Evolutionary conservation across 1,139 yeast genomes (phyloP).

Genomic region (Debaryomycetaceae sp.): DNA sequence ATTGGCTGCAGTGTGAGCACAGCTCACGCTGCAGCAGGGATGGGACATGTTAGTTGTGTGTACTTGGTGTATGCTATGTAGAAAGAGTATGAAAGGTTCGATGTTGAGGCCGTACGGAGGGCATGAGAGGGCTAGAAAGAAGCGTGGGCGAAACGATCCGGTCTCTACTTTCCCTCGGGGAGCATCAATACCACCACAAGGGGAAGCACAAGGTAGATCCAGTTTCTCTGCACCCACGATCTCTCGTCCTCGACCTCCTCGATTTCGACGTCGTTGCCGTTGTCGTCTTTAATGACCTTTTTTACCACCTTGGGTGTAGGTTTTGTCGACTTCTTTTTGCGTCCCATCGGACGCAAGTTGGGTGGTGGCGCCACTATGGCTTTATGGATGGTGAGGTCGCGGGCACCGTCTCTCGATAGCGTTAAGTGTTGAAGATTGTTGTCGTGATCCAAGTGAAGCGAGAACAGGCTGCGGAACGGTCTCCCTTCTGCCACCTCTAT

Average conservation of each 20-base stretch:
- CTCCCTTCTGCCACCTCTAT: conserved; percentile 4
- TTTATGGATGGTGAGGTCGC: background rate
- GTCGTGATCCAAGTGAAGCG: conserved; percentile 13
- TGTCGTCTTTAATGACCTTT: conserved; percentile 15
- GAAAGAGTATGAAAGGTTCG: background rate
- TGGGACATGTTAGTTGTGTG: too few relatives aligned
- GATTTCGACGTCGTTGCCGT: conserved; percentile 23
- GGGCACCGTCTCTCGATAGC: conserved; percentile 5
- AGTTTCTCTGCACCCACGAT: conserved; percentile 51
- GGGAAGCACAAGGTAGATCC: conserved; percentile 50
- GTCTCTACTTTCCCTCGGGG: conserved; percentile 19
- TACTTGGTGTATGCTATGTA: too few relatives aligned
- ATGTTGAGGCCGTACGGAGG: conserved; percentile 1
- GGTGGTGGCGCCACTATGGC: conserved; percentile 20
- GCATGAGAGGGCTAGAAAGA: background rate
- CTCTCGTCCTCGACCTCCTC: conserved; percentile 32
- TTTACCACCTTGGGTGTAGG: conserved; percentile 7
- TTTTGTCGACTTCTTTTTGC: conserved; percentile 1
- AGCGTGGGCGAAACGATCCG: background rate
- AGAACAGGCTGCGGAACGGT: conserved; percentile 6
- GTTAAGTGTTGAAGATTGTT: conserved; percentile 14
- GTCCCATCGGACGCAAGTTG: conserved; percentile 22
- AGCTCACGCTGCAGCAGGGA: background rate
- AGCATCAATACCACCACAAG: conserved; percentile 28
- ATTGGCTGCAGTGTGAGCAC: background rate